These are phyloP conservation scores for Penicillium sp. DNA, from an alignment of 2,329 filamentous ascomycete genomes.

Conservation along the genomic window DNA sequence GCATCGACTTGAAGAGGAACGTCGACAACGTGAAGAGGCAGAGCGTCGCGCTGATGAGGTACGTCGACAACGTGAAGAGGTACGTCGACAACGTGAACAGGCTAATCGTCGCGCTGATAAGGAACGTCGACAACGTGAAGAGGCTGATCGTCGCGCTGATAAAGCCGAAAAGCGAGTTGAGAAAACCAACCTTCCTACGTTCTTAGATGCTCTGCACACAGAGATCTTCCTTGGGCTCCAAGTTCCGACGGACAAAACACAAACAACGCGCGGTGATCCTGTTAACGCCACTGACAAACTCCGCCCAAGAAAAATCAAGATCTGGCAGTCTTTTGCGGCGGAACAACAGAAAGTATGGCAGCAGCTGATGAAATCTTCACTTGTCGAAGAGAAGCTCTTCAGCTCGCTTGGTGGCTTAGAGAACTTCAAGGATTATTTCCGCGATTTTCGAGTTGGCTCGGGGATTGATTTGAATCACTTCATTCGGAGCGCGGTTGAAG, in stretches of 20 bases:
- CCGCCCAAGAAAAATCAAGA: slow-evolving; percentile 5
- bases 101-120: too few species aligned
- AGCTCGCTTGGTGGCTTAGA: slow-evolving; percentile 1
- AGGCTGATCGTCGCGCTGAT: too few species aligned
- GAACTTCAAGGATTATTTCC: not conserved
- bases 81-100: too few species aligned
- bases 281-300: slow-evolving; percentile 8
- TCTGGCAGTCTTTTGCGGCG: slow-evolving; percentile 4
- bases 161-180: too few species aligned
- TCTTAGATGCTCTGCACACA: slow-evolving; percentile 9
- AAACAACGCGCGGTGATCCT: slow-evolving; percentile 8
- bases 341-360: slow-evolving; percentile 10
- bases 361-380: slow-evolving; percentile 6
- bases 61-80: too few species aligned
- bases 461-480: not conserved
- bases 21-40: too few species aligned
- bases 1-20: too few species aligned
- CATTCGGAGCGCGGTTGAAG: slow-evolving; percentile 3
- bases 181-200: slow-evolving; percentile 1
- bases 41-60: too few species aligned
- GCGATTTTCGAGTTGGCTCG: not conserved
- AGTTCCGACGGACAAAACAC: slow-evolving; percentile 4
- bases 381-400: slow-evolving; percentile 6
- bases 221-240: slow-evolving; percentile 7
- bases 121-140: too few species aligned